Evolutionary conservation across 441 rosid species (phyloP).

Genomic region (Syzygium syzygioides): DNA sequence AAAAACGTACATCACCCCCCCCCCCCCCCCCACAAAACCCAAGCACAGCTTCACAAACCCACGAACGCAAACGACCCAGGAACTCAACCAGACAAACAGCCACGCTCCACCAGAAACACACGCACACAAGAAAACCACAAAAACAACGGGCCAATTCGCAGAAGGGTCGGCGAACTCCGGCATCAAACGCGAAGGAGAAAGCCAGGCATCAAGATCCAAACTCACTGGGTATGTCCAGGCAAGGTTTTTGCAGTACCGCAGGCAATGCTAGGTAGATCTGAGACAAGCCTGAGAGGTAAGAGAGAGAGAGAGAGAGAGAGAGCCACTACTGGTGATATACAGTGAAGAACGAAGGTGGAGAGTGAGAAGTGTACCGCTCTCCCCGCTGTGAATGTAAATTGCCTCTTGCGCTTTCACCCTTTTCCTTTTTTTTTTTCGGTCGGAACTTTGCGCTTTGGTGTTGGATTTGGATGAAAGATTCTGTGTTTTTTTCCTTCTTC

Average conservation of each 20-base stretch:
- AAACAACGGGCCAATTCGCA: neutral
- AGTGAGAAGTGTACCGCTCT: neutral
- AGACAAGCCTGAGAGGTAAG: neutral
- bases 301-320: neutral
- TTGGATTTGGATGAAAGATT: neutral
- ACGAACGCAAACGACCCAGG: neutral
- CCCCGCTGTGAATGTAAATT: neutral
- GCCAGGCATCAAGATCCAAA: neutral
- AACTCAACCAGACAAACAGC: neutral
- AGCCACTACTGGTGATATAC: neutral
- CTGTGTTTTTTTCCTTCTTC: too few species aligned
- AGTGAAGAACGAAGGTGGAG: neutral
- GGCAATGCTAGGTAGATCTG: neutral
- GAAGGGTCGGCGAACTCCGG: neutral
- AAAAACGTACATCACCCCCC: neutral
- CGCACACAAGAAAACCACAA: rapidly evolving
- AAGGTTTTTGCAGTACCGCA: neutral
- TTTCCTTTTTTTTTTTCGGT: too few species aligned
- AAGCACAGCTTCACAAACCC: neutral
- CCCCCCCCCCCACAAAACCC: neutral
- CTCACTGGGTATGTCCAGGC: neutral
- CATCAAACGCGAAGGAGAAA: neutral
- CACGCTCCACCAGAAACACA: neutral
- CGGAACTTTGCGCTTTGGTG: neutral
- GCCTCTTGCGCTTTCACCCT: neutral